Base-by-base conservation (phyloP, 768 basidiomycete genomes). In the Hypholoma sublateritium region DNA sequence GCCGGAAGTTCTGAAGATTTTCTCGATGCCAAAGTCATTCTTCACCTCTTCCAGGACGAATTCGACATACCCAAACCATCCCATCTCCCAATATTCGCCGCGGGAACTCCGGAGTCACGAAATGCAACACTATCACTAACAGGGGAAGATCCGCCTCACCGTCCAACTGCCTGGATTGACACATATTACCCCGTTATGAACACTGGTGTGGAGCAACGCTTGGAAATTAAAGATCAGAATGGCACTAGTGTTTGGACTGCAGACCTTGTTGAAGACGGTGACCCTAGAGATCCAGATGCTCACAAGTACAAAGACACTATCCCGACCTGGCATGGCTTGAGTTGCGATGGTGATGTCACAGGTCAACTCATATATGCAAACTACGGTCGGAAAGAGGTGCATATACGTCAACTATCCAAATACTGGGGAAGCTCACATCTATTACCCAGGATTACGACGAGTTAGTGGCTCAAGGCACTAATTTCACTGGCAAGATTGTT, bases 111-210 rank as follows among this genome's bases (percentile, higher is more conserved):
- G 9, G 76, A 79, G 51, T 91, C 89, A 28, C 86, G 86, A 51
- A 77, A 82, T 44, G 83, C 89, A 4, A 93, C 90, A 0, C 74
- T 89, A 14, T 68, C 70, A 17, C 73, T 84, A 41, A 81, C 83
- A 0, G 71, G 73, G 19, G 64, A 72, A 6, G 68, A 75, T 24
- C 74, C 73, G 4, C 73, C 80, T 37, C 71, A 64, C 28, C 70
- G 68, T 22, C 88, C 89, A 2, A 79, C 74, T 0, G 90, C 87
- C 55, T 94, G 92, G 92, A 85, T 93, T 57, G 91, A 93, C 62
- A 80, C 81, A 36, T 97, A 98, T 70, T 96, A 89, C 70, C 94
- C 95, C 1, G 78, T 94, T 41, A 73, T 96, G 75, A 93, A 96
- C 70, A 88, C 84, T 0, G 85, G 91, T 1, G 75, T 88, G 6